A percentile compares a stretch with the other conserved stretches of the same genome.
Evolutionary conservation across 2,329 filamentous ascomycete species (phyloP).

Genomic region (Lachnellula subtilissima): DNA sequence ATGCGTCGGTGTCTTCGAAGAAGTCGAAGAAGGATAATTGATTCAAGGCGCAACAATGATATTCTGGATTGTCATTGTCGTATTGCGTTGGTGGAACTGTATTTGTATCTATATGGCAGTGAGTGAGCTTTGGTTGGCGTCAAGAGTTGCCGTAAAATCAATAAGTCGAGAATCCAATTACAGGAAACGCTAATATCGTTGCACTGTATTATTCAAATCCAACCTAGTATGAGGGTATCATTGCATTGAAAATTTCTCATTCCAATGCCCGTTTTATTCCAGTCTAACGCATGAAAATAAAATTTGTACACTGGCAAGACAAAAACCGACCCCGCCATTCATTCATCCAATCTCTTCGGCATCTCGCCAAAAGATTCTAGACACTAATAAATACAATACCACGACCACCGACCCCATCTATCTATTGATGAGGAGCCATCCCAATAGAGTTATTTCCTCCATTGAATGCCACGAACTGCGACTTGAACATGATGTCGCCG

Average conservation of each 20-base stretch:
- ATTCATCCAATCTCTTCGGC: neutral
- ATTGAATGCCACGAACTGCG: slow-evolving; percentile 55
- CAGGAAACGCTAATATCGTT: neutral
- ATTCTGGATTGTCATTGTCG: neutral
- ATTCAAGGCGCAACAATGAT: neutral
- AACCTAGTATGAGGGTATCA: neutral
- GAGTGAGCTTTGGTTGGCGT: neutral
- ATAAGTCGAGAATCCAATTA: neutral
- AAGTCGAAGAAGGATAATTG: slow-evolving; percentile 15
- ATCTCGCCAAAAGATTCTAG: neutral
- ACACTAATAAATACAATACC: neutral
- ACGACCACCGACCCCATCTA: neutral
- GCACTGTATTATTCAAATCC: neutral
- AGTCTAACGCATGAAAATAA: slow-evolving; percentile 12
- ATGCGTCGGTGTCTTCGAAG: slow-evolving; percentile 15
- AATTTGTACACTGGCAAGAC: slow-evolving; percentile 15
- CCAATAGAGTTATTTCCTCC: slow-evolving; percentile 50
- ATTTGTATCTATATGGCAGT: neutral
- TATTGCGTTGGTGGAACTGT: neutral
- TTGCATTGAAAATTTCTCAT: neutral
- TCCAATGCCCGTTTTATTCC: slow-evolving; percentile 7
- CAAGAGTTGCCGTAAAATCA: neutral
- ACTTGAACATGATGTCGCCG: slow-evolving; percentile 59
- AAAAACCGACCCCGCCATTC: neutral
- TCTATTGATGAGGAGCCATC: slow-evolving; percentile 38